phyloP scores from a whole-genome alignment of 164 flowering plant species.

The Annona cherimola region DNA sequence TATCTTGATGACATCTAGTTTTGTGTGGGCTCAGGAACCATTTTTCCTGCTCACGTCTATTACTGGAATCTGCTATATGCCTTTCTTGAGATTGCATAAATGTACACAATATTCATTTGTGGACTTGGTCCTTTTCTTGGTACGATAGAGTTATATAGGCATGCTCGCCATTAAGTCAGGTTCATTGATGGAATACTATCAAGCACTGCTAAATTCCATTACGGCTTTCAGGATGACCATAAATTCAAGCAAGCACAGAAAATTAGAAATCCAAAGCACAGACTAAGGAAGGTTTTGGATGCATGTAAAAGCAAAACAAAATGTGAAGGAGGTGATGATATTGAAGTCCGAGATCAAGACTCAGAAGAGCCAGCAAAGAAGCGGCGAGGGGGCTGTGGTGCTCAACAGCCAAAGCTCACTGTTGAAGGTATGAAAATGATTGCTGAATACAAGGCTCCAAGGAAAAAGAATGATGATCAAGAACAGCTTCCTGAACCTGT shows the following conservation, averaged over 20 bases:
- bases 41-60: background rate
- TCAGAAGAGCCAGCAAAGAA: slow-evolving; percentile 76
- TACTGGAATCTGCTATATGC: background rate
- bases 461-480: slow-evolving; percentile 86
- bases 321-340: slow-evolving; percentile 96
- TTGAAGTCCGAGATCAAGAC: slow-evolving; percentile 62
- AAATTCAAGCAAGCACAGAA: slow-evolving; percentile 86
- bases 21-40: background rate
- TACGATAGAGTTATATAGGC: background rate
- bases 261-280: slow-evolving; percentile 80
- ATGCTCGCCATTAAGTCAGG: background rate
- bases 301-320: slow-evolving; percentile 85
- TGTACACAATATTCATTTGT: background rate
- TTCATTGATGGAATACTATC: background rate
- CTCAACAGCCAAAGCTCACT: slow-evolving; percentile 91
- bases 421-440: slow-evolving; percentile 98
- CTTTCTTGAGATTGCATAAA: background rate
- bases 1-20: background rate
- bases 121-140: background rate
- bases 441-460: slow-evolving; percentile 84
- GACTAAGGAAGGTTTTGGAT: slow-evolving; percentile 75
- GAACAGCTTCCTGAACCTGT: slow-evolving; percentile 99
- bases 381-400: slow-evolving; percentile 94
- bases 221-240: slow-evolving; percentile 59
- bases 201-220: background rate